Evolutionary conservation across 176 grass and related monocot species (phyloP), one percentile per base, ranked within the genome.

Genomic region (Musa acuminata): DNA sequence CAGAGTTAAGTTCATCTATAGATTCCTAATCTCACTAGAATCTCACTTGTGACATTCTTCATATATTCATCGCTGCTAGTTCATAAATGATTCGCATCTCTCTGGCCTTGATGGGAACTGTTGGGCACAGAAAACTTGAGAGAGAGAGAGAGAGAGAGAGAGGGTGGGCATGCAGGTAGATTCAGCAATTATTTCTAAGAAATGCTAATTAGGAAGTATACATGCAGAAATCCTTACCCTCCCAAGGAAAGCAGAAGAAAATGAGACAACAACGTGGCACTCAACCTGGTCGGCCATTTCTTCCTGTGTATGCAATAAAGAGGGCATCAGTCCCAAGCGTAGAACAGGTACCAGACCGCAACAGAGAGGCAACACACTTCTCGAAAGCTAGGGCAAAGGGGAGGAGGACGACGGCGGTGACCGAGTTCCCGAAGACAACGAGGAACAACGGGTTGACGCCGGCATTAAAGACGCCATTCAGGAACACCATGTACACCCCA

Each of bases 351-450:
- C 57, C 6, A 62, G 57, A 62, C 17, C 27, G 50, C 55, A 72
- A n/a, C 2, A 58, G 25, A 58, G 19, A 21, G 66, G 52, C 48
- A 17, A n/a, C 48, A 23, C 26, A 52, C 86, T 63, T 84, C 62
- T 92, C 89, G 69, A 88, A 68, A 9, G 52, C 78, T 67, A 88
- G n/a, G 62, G 89, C 74, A 11, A 92, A 88, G 63, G 89, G 89
- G 8, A 88, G 74, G 78, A 82, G 54, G 75, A 83, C 84, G 77
- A 72, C 77, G 13, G 85, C 80, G 55, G 66, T 62, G 24, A 85
- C 64, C 10, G 49, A 63, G 54, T 35, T 48, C 27, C 13, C 77
- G 63, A 86, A 11, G 77, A 21, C 59, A 75, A 88, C 66, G 49
- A 92, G 6, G 54, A 84, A 77, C 8, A 92, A 69, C 49, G 89